phyloP scores from a whole-genome alignment of 2,329 filamentous ascomycete genomes.

The Magnaporthiopsis rhizophila region DNA sequence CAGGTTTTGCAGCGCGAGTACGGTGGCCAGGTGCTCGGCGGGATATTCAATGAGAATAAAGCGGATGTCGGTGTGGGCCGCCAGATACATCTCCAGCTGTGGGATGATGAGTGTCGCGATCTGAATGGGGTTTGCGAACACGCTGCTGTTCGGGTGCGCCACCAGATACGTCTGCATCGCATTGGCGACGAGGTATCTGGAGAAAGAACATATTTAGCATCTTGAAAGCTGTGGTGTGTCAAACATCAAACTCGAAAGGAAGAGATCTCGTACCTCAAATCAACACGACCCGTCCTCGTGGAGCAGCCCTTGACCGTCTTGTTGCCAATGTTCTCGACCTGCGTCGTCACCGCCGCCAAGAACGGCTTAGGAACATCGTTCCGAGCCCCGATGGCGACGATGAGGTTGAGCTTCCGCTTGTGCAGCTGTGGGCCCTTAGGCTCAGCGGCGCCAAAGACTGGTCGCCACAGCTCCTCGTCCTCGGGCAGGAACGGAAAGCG shows the following conservation, averaged over 20 bases:
- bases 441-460: conserved; percentile 36
- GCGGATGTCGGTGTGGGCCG: conserved; percentile 41
- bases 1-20: conserved; percentile 49
- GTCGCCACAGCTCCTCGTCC: conserved; percentile 43
- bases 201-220: background rate
- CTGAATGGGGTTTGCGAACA: conserved; percentile 43
- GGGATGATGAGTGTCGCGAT: conserved; percentile 52
- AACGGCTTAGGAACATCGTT: conserved; percentile 43
- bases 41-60: conserved; percentile 54
- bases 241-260: too few relatives aligned
- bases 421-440: conserved; percentile 3
- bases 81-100: conserved; percentile 52
- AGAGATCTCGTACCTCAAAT: conserved; percentile 42
- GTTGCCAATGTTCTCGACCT: conserved; percentile 46
- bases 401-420: conserved; percentile 41
- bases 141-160: conserved; percentile 44
- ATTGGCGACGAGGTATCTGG: conserved; percentile 51
- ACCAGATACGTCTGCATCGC: conserved; percentile 49
- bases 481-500: conserved; percentile 40
- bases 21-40: conserved; percentile 44
- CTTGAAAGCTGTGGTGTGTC: background rate
- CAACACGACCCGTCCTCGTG: conserved; percentile 47
- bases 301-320: conserved; percentile 34
- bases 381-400: conserved; percentile 52
- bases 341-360: conserved; percentile 37